Conservation (phyloP, 2,329 filamentous ascomycete species). For the Diaporthe australafricana region DNA sequence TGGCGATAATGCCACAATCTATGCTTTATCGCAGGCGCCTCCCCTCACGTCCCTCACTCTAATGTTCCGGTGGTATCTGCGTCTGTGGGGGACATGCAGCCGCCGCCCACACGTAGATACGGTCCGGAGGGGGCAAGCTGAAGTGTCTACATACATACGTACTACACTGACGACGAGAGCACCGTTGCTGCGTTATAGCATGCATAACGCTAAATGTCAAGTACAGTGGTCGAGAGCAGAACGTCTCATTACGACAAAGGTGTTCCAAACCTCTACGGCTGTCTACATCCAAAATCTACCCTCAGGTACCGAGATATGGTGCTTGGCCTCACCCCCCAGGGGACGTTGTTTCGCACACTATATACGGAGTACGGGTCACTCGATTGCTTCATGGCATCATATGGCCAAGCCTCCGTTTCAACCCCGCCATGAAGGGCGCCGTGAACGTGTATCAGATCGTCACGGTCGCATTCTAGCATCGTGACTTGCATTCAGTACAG, state of each 20-base stretch:
- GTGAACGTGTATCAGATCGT: slow-evolving; percentile 19
- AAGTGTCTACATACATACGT: not conserved
- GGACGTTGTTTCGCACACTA: slow-evolving; percentile 22
- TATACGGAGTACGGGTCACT: not conserved
- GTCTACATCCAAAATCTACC: not conserved
- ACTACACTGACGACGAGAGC: slow-evolving; percentile 12
- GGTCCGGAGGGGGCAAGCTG: not conserved
- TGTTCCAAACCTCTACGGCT: not conserved
- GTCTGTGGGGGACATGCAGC: not conserved
- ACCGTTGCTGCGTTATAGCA: slow-evolving; percentile 7
- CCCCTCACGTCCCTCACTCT: too few relatives aligned
- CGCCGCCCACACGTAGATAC: not conserved
- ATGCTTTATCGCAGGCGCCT: not conserved
- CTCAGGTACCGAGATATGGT: not conserved
- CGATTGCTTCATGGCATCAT: slow-evolving; percentile 19
- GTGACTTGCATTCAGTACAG: slow-evolving; percentile 11
- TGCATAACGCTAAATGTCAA: not conserved
- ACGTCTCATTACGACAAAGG: not conserved
- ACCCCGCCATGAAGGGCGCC: slow-evolving; percentile 7
- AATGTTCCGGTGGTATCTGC: not conserved
- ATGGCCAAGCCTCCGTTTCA: slow-evolving; percentile 24
- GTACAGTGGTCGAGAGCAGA: not conserved
- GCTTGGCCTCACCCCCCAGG: slow-evolving; percentile 17
- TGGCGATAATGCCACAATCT: not conserved
- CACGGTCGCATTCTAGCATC: slow-evolving; percentile 10